Base-by-base conservation (phyloP, 2,329 filamentous ascomycete genomes). In the Dactylellina drechsleri region DNA sequence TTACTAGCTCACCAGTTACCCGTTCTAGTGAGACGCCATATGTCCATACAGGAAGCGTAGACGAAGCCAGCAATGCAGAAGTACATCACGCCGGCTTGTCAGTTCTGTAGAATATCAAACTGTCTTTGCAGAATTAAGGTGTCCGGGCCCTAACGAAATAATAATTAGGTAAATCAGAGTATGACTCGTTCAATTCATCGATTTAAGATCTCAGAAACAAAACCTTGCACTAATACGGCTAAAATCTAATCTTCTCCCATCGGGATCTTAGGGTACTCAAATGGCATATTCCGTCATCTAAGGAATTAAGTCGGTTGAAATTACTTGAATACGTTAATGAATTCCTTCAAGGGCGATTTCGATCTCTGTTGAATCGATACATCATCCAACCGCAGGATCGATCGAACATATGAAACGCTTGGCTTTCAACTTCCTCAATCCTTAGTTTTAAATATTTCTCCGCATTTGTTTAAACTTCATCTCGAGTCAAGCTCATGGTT, bases 381-480 rank as follows among this genome's bases (percentile, higher is more conserved):
- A 28, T 2, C 8, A 23, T 23, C 23, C 4, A 23, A 23, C 23
- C 23, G 4, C 18, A 18, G 5, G 43, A 47, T 18, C 43, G 31
- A 36, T 36, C 31, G 31, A 36, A 54, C 7, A 28, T 13, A 54
- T 54, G 20, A 54, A 36, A 54, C 20, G 15, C 52, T 28, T 53
- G 50, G 50, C 50, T 36, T 6, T 54, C 26, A 23, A n/a, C 28
- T 13, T 18, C 28, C 52, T 23, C 4, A 1, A 31, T 36, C 10
- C 52, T 54, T 54, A 10, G 18, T 52, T 54, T 54, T 54, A 36
- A 26, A 31, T 23, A 58, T 58, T 20, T 58, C 54, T 58, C 54
- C 54, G 54, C 31, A 40, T 8, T 41, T 23, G n/a, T 26, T 18
- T 52, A 13, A 47, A 23, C 54, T 45, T 10, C 15, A 58, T 26